Percentiles rank a stretch among this genome's conserved stretches.
Evolutionary conservation across 2,329 filamentous ascomycete genomes (phyloP).

Genomic region (Diplodia seriata): DNA sequence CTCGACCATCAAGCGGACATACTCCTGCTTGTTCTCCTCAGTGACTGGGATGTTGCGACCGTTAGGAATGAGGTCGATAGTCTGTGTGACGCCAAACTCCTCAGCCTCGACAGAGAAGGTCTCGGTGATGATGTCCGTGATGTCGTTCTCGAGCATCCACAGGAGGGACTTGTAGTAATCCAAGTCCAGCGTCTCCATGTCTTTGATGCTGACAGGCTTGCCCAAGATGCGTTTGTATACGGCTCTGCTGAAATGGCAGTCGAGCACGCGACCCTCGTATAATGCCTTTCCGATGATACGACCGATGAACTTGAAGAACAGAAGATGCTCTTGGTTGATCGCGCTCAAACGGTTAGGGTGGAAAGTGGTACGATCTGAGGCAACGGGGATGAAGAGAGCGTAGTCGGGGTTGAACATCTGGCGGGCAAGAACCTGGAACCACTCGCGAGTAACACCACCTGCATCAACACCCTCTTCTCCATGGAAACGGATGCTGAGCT

Average conservation of each 20-base stretch:
- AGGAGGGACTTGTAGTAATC: conserved; percentile 99
- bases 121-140: conserved; percentile 96
- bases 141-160: conserved; percentile 99
- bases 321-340: conserved; percentile 92
- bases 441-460: conserved; percentile 95
- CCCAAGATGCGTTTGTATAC: conserved; percentile 98
- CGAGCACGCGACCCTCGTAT: conserved; percentile 92
- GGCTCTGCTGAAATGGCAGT: conserved; percentile 98
- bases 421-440: conserved; percentile 96
- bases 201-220: conserved; percentile 94
- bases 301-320: conserved; percentile 99
- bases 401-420: conserved; percentile 99
- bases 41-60: conserved; percentile 93
- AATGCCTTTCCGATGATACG: conserved; percentile 97
- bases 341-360: conserved; percentile 94
- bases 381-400: conserved; percentile 93
- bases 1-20: conserved; percentile 92
- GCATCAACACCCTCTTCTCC: conserved; percentile 98
- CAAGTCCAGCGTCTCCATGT: conserved; percentile 98
- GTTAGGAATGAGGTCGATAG: conserved; percentile 84
- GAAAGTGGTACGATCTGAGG: conserved; percentile 97
- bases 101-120: conserved; percentile 95
- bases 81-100: conserved; percentile 87
- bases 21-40: conserved; percentile 98
- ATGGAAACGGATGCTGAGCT: conserved; percentile 96